Evolutionary conservation across 2,329 filamentous ascomycete genomes (phyloP), one percentile per base, ranked within the genome.

Genomic region (Aspergillus sp.): DNA sequence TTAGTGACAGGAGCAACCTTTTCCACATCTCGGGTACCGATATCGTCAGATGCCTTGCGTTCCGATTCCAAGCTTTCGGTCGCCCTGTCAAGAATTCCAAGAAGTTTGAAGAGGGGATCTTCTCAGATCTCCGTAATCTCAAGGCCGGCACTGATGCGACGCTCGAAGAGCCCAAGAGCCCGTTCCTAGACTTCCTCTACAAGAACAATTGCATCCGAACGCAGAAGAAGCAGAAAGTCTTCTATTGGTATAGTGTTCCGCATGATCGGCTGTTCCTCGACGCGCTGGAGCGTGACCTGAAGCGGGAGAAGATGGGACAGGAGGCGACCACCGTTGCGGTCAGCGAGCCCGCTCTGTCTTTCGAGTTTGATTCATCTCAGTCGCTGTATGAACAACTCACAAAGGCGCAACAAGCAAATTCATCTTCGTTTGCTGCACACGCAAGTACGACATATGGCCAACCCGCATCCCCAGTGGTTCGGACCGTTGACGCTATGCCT

Each of bases 131-230:
- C 75, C 91, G 95, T 78, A 99, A 99, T 77, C 85, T 99, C 68
- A 99, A 99, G 81, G 96, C 95, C 24, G 95, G 95, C 66, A 98
- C 94, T 70, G 95, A 99, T 82, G 95, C 95, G 52, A 97, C 95
- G 47, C 87, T 99, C 61, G 95, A 99, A 80, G 95, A 99, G 82
- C 95, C 95, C 57, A 99, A 99, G 85, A 98, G 94, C 80, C 89
- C 91, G 1, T 99, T 99, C 80, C 86, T 99, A 63, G 95, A 99
- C 79, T 99, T 98, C 77, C 84, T 99, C 49, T 99, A 99, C 87
- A 99, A 99, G 85, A 99, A 99, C 86, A 99, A 99, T 83, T 99
- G 95, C 85, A 99, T 99, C 70, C 89, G 95, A 69, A 99, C 95
- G 42, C 95, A 99, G 79, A 99, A 99, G 87, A 99, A 99, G 85